phyloP scores from a whole-genome alignment of 257 asterid genomes.

The Salvia rosmarinus region DNA sequence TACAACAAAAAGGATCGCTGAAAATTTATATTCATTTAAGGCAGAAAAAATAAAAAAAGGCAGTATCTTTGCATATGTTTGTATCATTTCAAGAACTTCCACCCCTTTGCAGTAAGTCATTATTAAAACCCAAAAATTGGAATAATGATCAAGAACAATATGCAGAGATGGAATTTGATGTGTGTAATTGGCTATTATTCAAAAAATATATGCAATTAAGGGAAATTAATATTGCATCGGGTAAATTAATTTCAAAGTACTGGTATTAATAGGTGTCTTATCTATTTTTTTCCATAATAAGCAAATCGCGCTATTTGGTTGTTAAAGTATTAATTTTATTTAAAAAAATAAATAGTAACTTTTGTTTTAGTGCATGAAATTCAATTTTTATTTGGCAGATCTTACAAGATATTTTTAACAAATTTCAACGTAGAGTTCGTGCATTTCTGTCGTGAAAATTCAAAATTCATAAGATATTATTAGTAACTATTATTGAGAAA shows the following conservation, averaged over 20 bases:
- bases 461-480: too few species aligned
- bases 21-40: neutral
- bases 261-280: too few species aligned
- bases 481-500: too few species aligned
- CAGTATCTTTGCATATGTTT: slow-evolving; percentile 6
- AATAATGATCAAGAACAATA: neutral
- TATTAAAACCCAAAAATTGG: neutral
- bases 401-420: too few species aligned
- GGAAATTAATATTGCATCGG: neutral
- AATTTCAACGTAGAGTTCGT: too few species aligned
- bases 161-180: neutral
- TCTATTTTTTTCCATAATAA: neutral
- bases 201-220: neutral
- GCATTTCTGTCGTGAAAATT: too few species aligned
- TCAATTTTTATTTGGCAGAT: too few species aligned
- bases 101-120: neutral
- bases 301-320: too few species aligned
- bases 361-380: too few species aligned
- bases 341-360: too few species aligned
- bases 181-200: slow-evolving; percentile 2
- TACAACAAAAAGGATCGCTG: neutral
- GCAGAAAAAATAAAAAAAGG: neutral
- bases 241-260: too few species aligned
- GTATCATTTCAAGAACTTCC: neutral
- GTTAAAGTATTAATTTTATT: too few species aligned